Conservation (phyloP, 1,139 yeast genomes). For the Spencermartinsiella ligniputridi region DNA sequence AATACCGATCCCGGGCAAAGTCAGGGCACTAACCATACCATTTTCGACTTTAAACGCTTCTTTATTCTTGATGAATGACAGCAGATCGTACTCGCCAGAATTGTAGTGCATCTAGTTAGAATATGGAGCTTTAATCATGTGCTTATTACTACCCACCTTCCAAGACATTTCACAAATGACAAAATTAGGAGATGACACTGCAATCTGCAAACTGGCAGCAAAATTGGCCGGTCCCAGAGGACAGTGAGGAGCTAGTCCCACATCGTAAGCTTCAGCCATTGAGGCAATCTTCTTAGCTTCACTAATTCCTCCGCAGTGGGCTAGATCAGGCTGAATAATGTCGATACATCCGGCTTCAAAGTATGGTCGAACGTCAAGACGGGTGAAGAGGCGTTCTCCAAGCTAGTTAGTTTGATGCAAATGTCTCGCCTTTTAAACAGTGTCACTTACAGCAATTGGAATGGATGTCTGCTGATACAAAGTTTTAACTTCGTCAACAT, state of each 20-base stretch:
- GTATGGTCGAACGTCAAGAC: conserved; percentile 29
- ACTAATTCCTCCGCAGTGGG: conserved; percentile 33
- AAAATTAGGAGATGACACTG: conserved; percentile 27
- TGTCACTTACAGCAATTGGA: conserved; percentile 28
- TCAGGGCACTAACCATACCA: conserved; percentile 24
- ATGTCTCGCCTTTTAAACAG: no score
- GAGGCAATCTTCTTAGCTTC: conserved; percentile 29
- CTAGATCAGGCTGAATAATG: conserved; percentile 32
- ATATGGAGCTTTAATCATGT: no score
- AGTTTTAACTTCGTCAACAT: conserved; percentile 28
- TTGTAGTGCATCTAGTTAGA: conserved; percentile 29
- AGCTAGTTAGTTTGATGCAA: conserved; percentile 12
- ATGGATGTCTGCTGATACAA: conserved; percentile 27
- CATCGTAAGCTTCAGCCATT: conserved; percentile 33
- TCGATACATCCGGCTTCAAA: conserved; percentile 30
- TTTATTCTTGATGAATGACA: conserved; percentile 25
- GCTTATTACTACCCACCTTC: conserved; percentile 11
- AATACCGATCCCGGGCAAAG: conserved; percentile 29
- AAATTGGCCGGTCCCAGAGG: conserved; percentile 33
- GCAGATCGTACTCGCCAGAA: conserved; percentile 24
- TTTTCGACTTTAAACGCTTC: conserved; percentile 25
- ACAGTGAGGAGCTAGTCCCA: conserved; percentile 33
- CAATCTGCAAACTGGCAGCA: conserved; percentile 31
- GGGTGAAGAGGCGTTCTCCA: conserved; percentile 31
- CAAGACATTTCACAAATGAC: conserved; percentile 30